A percentile compares a stretch with the other conserved stretches of the same genome.
Evolutionary conservation across 805 yeast species (phyloP).

Genomic region (Brettanomyces naardenensis): DNA sequence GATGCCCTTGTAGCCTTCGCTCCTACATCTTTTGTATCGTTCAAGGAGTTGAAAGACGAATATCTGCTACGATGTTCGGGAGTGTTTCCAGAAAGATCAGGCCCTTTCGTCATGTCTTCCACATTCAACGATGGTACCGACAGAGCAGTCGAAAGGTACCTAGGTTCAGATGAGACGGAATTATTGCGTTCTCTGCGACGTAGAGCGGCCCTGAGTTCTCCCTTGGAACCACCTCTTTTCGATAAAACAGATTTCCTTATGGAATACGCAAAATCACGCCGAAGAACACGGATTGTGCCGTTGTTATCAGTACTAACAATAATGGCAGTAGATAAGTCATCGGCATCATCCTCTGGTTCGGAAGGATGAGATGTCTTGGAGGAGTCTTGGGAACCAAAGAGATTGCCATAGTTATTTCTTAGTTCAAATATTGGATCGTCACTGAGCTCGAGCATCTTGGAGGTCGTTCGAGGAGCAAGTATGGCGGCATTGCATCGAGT

Average conservation of each 20-base stretch:
- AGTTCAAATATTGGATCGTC: constrained; percentile 76
- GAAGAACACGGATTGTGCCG: constrained; percentile 68
- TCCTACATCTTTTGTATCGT: not conserved
- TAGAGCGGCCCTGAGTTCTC: not conserved
- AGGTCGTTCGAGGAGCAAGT: constrained; percentile 68
- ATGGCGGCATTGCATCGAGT: constrained; percentile 66
- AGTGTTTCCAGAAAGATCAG: not conserved
- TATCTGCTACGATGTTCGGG: not conserved
- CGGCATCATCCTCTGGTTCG: constrained; percentile 6
- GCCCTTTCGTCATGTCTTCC: not conserved
- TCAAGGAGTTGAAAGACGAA: too few relatives aligned
- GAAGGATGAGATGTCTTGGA: too few relatives aligned
- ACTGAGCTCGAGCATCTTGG: constrained; percentile 56
- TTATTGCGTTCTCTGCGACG: not conserved
- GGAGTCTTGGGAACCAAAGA: too few relatives aligned
- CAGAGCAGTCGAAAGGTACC: not conserved
- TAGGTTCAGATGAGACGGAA: not conserved
- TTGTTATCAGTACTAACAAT: constrained; percentile 69
- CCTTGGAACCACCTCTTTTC: constrained; percentile 9
- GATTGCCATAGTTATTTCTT: constrained; percentile 13
- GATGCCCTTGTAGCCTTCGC: not conserved
- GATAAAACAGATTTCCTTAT: constrained; percentile 25
- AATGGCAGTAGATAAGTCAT: constrained; percentile 31
- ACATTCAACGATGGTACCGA: not conserved
- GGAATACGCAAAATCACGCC: constrained; percentile 65